phyloP scores from a whole-genome alignment of 2,329 filamentous ascomycete species.

The Epichloe elymi region DNA sequence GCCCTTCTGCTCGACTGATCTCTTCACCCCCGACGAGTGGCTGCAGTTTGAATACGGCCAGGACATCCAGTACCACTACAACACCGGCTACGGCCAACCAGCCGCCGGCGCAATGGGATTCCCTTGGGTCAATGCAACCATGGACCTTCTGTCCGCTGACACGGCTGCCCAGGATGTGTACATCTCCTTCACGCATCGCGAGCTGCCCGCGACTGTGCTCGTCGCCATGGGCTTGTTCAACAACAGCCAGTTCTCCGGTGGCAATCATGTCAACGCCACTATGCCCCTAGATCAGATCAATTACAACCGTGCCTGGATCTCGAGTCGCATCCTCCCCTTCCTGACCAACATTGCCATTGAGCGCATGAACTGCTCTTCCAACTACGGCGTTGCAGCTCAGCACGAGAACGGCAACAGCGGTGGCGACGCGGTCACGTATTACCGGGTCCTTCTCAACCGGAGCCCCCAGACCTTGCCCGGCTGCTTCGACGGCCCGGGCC shows the following conservation, averaged over 20 bases:
- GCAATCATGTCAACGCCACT: conserved; percentile 42
- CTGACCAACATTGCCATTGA: conserved; percentile 54
- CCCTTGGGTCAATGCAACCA: conserved; percentile 54
- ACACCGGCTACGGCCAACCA: conserved; percentile 49
- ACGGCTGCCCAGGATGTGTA: conserved; percentile 42
- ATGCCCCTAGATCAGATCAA: conserved; percentile 53
- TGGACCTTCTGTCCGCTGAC: conserved; percentile 30
- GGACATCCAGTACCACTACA: conserved; percentile 52
- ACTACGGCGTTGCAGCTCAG: not conserved
- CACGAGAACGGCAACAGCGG: not conserved
- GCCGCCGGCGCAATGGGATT: conserved; percentile 46
- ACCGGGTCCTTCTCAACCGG: conserved; percentile 31
- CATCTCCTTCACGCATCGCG: conserved; percentile 56
- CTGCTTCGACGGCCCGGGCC: conserved; percentile 31
- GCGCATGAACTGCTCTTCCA: conserved; percentile 39
- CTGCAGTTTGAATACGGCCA: conserved; percentile 53
- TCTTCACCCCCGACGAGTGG: conserved; percentile 51
- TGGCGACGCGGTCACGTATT: conserved; percentile 17
- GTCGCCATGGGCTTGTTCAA: conserved; percentile 60
- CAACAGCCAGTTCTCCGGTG: conserved; percentile 43
- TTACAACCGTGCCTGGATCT: conserved; percentile 49
- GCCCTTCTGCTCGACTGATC: conserved; percentile 44
- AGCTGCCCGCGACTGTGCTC: conserved; percentile 52
- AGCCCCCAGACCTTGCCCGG: conserved; percentile 27
- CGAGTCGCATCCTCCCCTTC: conserved; percentile 50